Conservation (phyloP, 352 stramenopile species). For the Globisporangium viniferum region DNA sequence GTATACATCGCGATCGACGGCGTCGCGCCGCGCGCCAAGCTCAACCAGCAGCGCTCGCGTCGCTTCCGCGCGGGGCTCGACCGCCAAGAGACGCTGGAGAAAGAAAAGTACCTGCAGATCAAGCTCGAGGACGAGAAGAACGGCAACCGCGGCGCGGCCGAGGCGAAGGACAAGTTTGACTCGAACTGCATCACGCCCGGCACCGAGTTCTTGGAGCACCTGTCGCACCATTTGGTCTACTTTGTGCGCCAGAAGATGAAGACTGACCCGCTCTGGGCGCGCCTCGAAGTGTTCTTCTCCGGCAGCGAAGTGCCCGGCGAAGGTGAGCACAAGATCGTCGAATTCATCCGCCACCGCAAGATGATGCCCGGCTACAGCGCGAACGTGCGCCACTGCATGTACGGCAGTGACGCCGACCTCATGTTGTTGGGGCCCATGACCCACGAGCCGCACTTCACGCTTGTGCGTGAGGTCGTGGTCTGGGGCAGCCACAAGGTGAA, state of each 20-base stretch:
- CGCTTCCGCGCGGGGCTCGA: conserved; percentile 91
- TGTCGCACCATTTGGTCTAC: conserved; percentile 89
- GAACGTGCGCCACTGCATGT: conserved; percentile 98
- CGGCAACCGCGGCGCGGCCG: conserved; percentile 24
- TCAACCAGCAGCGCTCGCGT: conserved; percentile 98
- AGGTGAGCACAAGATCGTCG: conserved; percentile 99
- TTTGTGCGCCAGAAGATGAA: conserved; percentile 97
- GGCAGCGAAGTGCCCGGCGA: conserved; percentile 97
- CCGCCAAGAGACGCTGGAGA: conserved; percentile 63
- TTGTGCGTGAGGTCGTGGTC: conserved; percentile 97
- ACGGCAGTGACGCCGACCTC: conserved; percentile 98
- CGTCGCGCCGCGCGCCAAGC: conserved; percentile 97
- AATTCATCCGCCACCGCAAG: conserved; percentile 94
- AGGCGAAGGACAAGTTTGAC: conserved; percentile 90
- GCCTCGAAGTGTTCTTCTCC: conserved; percentile 96
- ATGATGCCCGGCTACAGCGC: conserved; percentile 90
- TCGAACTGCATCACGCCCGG: conserved; percentile 99
- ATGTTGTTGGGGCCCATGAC: conserved; percentile 98
- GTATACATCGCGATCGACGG: conserved; percentile 99
- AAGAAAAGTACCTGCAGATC: conserved; percentile 67
- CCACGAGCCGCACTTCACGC: conserved; percentile 98
- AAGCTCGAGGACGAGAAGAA: conserved; percentile 79
- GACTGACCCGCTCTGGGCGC: conserved; percentile 93
- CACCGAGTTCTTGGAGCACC: conserved; percentile 98
- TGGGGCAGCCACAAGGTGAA: conserved; percentile 80